These are phyloP conservation scores for Kwoniella europaea DNA, from an alignment of 768 basidiomycete species.

Conservation along the genomic window DNA sequence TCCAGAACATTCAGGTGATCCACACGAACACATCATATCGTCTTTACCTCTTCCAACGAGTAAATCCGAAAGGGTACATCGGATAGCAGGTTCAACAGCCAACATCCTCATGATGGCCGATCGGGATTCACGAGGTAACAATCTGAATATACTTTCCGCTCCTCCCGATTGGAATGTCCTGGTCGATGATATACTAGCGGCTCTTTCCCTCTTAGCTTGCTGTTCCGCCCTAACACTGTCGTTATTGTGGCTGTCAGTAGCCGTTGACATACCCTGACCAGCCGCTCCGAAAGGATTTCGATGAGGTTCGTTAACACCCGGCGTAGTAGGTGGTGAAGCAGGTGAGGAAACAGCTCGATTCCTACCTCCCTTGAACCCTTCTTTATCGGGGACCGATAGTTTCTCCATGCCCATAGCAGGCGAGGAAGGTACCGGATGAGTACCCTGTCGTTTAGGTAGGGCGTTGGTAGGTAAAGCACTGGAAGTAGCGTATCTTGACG, in stretches of 20 bases:
- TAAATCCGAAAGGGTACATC: slow-evolving; percentile 91
- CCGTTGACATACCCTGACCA: background rate
- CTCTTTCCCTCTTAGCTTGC: slow-evolving; percentile 39
- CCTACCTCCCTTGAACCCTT: slow-evolving; percentile 7
- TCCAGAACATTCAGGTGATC: slow-evolving; percentile 61
- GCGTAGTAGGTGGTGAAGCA: slow-evolving; percentile 15
- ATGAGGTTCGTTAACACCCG: slow-evolving; percentile 12
- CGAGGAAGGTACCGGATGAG: slow-evolving; percentile 30
- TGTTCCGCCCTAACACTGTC: slow-evolving; percentile 20
- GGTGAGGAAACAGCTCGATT: slow-evolving; percentile 29
- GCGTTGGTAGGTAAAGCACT: slow-evolving; percentile 6
- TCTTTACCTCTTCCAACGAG: slow-evolving; percentile 79
- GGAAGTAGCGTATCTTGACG: slow-evolving; percentile 42
- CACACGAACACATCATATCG: slow-evolving; percentile 80
- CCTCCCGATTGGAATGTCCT: slow-evolving; percentile 72
- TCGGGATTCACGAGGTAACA: slow-evolving; percentile 90
- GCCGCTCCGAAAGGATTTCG: slow-evolving; percentile 18
- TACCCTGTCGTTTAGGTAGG: slow-evolving; percentile 28
- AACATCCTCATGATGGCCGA: slow-evolving; percentile 91
- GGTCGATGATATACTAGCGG: slow-evolving; percentile 57
- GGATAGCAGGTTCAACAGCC: slow-evolving; percentile 80
- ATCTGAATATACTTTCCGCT: slow-evolving; percentile 92
- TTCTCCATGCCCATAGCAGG: slow-evolving; percentile 1
- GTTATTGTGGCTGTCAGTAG: slow-evolving; percentile 3
- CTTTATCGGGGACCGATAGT: slow-evolving; percentile 5